Percentiles rank a stretch among this genome's conserved stretches.
These are phyloP conservation scores for Hypsizygus ulmarius DNA, from an alignment of 1,284 basidiomycete genomes.

Conservation along the genomic window DNA sequence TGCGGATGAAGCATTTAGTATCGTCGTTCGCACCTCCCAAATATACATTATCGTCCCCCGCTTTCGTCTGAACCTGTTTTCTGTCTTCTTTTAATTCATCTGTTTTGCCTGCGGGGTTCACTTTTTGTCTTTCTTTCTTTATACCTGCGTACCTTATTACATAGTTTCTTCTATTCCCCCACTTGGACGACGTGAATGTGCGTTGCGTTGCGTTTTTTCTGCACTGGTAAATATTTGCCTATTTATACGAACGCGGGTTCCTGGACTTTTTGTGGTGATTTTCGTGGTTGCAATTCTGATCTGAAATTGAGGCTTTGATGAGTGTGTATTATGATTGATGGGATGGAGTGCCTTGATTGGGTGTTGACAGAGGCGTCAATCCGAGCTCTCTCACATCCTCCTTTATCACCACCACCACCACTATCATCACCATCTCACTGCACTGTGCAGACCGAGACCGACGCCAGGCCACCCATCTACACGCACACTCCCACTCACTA, in stretches of 20 bases:
- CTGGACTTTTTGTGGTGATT: slow-evolving; percentile 6
- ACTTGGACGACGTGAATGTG: not conserved
- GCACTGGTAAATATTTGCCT: slow-evolving; percentile 12
- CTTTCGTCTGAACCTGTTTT: slow-evolving; percentile 3
- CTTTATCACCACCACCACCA: not conserved
- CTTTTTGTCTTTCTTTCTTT: not conserved
- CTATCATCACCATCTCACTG: too few relatives aligned
- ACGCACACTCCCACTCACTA: not conserved
- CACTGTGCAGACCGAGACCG: too few relatives aligned
- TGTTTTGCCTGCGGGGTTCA: slow-evolving; percentile 4
- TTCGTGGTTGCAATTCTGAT: too few relatives aligned
- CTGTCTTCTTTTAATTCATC: slow-evolving; percentile 1
- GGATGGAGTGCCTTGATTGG: slow-evolving; percentile 24
- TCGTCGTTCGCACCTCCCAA: slow-evolving; percentile 10
- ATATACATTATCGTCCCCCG: slow-evolving; percentile 4
- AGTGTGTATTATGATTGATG: slow-evolving; percentile 24
- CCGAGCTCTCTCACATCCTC: slow-evolving; percentile 15
- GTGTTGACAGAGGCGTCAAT: slow-evolving; percentile 26
- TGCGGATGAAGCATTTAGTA: slow-evolving; percentile 15
- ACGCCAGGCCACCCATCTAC: slow-evolving; percentile 5
- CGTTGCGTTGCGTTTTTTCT: slow-evolving; percentile 2
- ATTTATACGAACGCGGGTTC: slow-evolving; percentile 15
- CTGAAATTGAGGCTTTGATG: slow-evolving; percentile 2
- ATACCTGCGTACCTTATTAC: slow-evolving; percentile 14
- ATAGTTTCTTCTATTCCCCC: slow-evolving; percentile 7